Conservation (phyloP, 257 asterid genomes). For the Solanum chmielewskii region DNA sequence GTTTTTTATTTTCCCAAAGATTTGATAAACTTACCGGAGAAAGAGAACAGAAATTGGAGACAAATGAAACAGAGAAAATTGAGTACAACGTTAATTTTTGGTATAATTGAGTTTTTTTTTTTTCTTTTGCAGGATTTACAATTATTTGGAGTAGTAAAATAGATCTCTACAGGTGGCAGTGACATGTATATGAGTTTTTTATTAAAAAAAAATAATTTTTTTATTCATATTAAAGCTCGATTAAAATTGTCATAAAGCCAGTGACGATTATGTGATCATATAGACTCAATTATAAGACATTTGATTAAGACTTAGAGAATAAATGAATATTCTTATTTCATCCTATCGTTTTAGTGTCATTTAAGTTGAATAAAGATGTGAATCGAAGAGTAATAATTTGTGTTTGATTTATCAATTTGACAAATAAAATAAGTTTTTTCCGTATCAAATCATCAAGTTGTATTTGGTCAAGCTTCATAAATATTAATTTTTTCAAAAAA, state of each 20-base stretch:
- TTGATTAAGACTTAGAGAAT: neutral
- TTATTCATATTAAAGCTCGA: neutral
- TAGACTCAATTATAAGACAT: fast-evolving
- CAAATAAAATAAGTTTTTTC: neutral
- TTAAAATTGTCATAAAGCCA: neutral
- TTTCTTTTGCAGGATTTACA: neutral
- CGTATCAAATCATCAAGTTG: neutral
- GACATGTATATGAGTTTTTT: neutral
- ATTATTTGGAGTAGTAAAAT: neutral
- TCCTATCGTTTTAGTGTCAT: neutral
- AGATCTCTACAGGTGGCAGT: neutral
- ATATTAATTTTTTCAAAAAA: too few relatives aligned
- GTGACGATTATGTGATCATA: too few relatives aligned
- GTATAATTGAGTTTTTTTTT: neutral
- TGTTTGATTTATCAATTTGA: neutral
- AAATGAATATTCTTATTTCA: neutral
- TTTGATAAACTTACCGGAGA: neutral
- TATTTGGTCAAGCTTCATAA: neutral
- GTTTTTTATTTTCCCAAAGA: neutral
- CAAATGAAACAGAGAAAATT: neutral
- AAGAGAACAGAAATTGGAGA: neutral
- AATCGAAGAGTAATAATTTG: neutral
- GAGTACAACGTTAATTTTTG: neutral
- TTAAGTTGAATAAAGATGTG: fast-evolving
- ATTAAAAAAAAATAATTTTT: too few relatives aligned